Conservation (phyloP, 768 basidiomycete genomes). For the Leccinum fibrillosum region DNA sequence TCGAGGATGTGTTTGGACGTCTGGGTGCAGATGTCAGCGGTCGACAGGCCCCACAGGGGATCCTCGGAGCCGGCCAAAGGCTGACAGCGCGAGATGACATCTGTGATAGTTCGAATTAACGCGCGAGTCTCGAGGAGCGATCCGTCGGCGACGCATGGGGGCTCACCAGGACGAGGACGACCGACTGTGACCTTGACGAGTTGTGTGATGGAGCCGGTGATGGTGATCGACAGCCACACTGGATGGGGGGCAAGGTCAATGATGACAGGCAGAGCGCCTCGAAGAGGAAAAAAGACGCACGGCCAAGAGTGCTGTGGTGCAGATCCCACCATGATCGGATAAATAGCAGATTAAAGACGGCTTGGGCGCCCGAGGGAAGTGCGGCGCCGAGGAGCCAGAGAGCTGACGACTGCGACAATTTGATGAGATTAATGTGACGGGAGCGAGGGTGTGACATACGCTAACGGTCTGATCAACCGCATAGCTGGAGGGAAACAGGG, state of each 20-base stretch:
- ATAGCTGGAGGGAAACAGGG: constrained; percentile 38
- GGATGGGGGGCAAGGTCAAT: constrained; percentile 1
- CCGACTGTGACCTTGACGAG: constrained; percentile 83
- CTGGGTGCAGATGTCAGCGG: constrained; percentile 74
- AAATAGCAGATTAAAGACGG: constrained; percentile 64
- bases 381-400: constrained; percentile 43
- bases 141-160: neutral
- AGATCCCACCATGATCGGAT: constrained; percentile 85
- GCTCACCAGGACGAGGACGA: constrained; percentile 77
- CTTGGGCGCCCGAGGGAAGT: constrained; percentile 66
- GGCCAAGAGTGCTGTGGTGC: constrained; percentile 56
- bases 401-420: constrained; percentile 29
- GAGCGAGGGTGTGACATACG: constrained; percentile 33
- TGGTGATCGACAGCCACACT: constrained; percentile 69
- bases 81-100: constrained; percentile 47
- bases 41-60: constrained; percentile 67
- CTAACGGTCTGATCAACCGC: constrained; percentile 66
- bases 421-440: neutral
- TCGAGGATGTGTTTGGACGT: constrained; percentile 50
- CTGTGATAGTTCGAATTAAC: constrained; percentile 7
- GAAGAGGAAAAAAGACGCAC: constrained; percentile 10
- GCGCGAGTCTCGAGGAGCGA: neutral
- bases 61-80: constrained; percentile 63
- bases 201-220: constrained; percentile 80
- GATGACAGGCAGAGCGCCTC: too few species aligned